These are phyloP conservation scores for Cryptococcus amylolentus DNA, from an alignment of 1,284 basidiomycete species.

Conservation along the genomic window DNA sequence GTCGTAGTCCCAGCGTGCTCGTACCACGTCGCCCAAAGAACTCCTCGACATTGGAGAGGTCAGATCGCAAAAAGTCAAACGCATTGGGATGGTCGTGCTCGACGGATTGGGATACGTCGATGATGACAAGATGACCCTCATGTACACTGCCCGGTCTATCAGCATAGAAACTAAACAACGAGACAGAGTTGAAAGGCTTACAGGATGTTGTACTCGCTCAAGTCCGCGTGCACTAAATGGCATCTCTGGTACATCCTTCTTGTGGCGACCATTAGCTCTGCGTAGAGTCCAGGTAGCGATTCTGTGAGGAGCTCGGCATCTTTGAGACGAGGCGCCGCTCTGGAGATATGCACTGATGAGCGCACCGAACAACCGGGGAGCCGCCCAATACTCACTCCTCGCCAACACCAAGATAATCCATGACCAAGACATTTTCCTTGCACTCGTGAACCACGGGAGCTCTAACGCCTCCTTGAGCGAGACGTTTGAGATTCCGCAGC, in stretches of 20 bases:
- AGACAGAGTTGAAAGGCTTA: conserved; percentile 49
- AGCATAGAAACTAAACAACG: not conserved
- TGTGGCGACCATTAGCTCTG: conserved; percentile 73
- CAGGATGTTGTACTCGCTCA: conserved; percentile 97
- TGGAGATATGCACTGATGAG: conserved; percentile 39
- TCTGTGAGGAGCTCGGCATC: conserved; percentile 63
- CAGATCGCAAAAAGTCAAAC: conserved; percentile 90
- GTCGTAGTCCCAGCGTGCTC: conserved; percentile 70
- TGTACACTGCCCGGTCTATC: conserved; percentile 50
- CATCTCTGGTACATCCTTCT: conserved; percentile 85
- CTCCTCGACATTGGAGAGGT: conserved; percentile 89
- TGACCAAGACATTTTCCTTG: conserved; percentile 93
- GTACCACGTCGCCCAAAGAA: conserved; percentile 74
- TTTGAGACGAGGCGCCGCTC: conserved; percentile 86
- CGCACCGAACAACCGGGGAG: not conserved
- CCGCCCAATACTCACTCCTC: conserved; percentile 47
- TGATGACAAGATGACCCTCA: conserved; percentile 74
- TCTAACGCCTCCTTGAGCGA: conserved; percentile 74
- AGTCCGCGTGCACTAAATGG: conserved; percentile 93
- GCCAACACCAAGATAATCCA: conserved; percentile 82
- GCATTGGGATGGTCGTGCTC: conserved; percentile 97
- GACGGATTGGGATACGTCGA: conserved; percentile 98
- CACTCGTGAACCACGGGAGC: conserved; percentile 90
- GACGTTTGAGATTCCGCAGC: conserved; percentile 86
- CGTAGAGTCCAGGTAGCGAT: conserved; percentile 61